Evolutionary conservation across 306 rosid genomes (phyloP).

Genomic region (Benincasa hispida): DNA sequence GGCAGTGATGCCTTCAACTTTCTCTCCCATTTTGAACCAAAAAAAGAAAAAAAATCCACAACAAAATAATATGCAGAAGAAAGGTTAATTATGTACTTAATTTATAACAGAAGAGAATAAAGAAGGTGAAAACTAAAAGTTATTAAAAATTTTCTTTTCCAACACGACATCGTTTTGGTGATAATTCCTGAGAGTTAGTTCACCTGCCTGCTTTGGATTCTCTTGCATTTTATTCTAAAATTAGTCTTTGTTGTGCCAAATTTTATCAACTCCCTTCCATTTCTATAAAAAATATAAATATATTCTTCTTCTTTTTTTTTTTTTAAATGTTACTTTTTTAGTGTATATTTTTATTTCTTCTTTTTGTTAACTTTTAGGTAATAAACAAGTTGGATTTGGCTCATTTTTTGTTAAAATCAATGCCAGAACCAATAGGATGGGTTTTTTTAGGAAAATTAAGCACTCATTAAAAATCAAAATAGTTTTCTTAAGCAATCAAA

Average conservation of each 20-base stretch:
- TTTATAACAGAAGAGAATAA: background rate
- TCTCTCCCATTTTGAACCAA: slow-evolving; percentile 21
- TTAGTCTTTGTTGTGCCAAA: background rate
- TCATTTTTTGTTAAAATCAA: too few relatives aligned
- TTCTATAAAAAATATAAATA: background rate
- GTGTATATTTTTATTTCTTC: too few relatives aligned
- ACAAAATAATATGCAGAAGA: background rate
- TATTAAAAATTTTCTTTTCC: background rate
- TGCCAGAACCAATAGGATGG: too few relatives aligned
- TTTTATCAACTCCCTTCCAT: background rate
- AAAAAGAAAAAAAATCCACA: too few relatives aligned
- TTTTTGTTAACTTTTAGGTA: background rate
- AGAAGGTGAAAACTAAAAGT: too few relatives aligned
- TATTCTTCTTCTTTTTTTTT: too few relatives aligned
- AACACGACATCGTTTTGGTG: slow-evolving; percentile 8
- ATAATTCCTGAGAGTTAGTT: slow-evolving; percentile 1
- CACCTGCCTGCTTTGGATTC: background rate
- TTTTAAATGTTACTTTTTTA: too few relatives aligned
- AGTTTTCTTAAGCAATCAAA: background rate
- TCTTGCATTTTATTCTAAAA: background rate
- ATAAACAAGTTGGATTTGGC: background rate
- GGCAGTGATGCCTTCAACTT: slow-evolving; percentile 41
- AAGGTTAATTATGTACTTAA: background rate
- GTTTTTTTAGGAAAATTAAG: too few relatives aligned
- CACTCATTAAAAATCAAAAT: background rate